Conservation (phyloP, 805 yeast species). For the Wickerhamiella shivajii region DNA sequence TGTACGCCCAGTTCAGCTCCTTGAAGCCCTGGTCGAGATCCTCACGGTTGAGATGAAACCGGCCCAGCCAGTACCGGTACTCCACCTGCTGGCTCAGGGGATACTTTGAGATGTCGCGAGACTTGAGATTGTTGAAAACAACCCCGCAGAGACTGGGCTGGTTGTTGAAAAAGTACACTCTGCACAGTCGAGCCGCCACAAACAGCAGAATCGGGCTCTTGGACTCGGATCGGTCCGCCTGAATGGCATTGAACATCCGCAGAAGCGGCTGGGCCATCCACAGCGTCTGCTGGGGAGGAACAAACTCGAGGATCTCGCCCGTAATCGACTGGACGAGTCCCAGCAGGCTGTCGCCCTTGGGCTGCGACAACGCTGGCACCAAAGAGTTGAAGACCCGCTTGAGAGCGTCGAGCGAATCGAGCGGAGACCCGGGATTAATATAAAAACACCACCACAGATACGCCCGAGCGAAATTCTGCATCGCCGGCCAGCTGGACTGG, state of each 20-base stretch:
- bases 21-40: slow-evolving; percentile 11
- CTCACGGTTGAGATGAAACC: slow-evolving; percentile 22
- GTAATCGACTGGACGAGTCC: slow-evolving; percentile 7
- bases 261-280: slow-evolving; percentile 41
- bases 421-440: slow-evolving; percentile 37
- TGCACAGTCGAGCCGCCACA: slow-evolving; percentile 40
- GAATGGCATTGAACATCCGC: slow-evolving; percentile 44
- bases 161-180: slow-evolving; percentile 34
- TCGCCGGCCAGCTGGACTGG: slow-evolving; percentile 31
- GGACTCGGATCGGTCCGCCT: slow-evolving; percentile 29
- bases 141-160: slow-evolving; percentile 36
- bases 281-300: slow-evolving; percentile 17
- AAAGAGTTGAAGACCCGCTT: slow-evolving; percentile 32
- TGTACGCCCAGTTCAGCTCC: slow-evolving; percentile 44
- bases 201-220: slow-evolving; percentile 39
- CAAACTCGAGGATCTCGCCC: slow-evolving; percentile 9
- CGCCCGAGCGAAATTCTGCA: slow-evolving; percentile 33
- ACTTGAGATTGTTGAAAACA: slow-evolving; percentile 74
- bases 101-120: slow-evolving; percentile 9
- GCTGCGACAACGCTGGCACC: slow-evolving; percentile 26
- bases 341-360: slow-evolving; percentile 22
- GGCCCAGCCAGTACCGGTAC: slow-evolving; percentile 21
- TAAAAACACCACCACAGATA: slow-evolving; percentile 36
- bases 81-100: slow-evolving; percentile 18
- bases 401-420: slow-evolving; percentile 38